phyloP scores from a whole-genome alignment of 2,329 filamentous ascomycete species.

The Hypoxylon sp. region DNA sequence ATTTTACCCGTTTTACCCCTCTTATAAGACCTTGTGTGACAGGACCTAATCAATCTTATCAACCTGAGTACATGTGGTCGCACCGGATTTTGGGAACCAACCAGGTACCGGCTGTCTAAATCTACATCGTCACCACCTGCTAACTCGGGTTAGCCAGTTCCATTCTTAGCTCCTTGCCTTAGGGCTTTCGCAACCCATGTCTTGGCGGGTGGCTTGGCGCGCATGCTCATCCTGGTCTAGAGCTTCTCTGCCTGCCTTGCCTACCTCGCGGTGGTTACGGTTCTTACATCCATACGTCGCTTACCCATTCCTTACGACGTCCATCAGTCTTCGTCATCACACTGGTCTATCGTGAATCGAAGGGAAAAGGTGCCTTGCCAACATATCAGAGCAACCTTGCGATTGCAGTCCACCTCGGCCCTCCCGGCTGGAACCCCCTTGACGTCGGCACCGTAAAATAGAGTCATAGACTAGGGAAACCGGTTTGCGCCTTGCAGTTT shows the following conservation, averaged over 20 bases:
- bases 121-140: conserved; percentile 37
- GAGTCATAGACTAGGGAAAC: conserved; percentile 29
- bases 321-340: conserved; percentile 39
- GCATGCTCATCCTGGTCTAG: conserved; percentile 42
- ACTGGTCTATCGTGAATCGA: conserved; percentile 34
- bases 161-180: conserved; percentile 44
- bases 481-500: conserved; percentile 39
- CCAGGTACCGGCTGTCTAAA: conserved; percentile 28
- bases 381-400: conserved; percentile 20
- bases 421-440: conserved; percentile 19
- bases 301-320: conserved; percentile 36
- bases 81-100: conserved; percentile 9
- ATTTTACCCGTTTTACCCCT: conserved; percentile 37
- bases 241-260: conserved; percentile 32
- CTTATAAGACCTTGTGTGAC: conserved; percentile 32
- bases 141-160: conserved; percentile 32
- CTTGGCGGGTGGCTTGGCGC: conserved; percentile 36
- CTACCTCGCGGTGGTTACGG: conserved; percentile 18
- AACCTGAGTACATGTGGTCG: conserved; percentile 26
- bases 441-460: conserved; percentile 19
- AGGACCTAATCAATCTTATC: conserved; percentile 39
- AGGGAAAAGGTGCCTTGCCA: conserved; percentile 1
- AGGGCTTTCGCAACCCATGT: conserved; percentile 38
- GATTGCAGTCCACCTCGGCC: conserved; percentile 24
- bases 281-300: conserved; percentile 35